These are phyloP conservation scores for Sporisorium scitamineum DNA, from an alignment of 1,284 basidiomycete genomes.

Conservation along the genomic window DNA sequence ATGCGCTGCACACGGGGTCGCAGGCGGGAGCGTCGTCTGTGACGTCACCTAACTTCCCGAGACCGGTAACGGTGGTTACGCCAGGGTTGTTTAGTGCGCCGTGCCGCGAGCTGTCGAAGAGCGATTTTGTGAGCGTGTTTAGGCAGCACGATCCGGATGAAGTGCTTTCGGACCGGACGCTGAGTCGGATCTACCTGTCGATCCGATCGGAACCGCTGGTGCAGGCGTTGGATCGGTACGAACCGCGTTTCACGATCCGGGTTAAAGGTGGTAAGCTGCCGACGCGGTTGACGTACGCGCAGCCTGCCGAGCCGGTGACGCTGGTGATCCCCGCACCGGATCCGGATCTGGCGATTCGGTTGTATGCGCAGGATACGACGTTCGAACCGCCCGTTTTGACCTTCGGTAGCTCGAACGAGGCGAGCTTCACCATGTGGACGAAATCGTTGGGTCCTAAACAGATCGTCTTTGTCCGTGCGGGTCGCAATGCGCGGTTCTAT, in stretches of 20 bases:
- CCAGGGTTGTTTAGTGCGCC: conserved; percentile 54
- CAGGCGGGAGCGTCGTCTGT: conserved; percentile 12
- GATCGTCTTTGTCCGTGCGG: conserved; percentile 61
- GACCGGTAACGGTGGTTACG: conserved; percentile 28
- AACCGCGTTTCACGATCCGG: conserved; percentile 46
- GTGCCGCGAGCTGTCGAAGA: conserved; percentile 33
- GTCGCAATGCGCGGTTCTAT: conserved; percentile 58
- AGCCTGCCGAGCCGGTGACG: conserved; percentile 57
- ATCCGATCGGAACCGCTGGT: conserved; percentile 56
- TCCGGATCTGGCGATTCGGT: conserved; percentile 58
- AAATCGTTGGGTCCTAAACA: conserved; percentile 54
- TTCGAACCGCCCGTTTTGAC: conserved; percentile 65
- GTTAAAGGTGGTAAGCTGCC: conserved; percentile 51
- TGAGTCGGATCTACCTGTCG: conserved; percentile 59
- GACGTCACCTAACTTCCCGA: conserved; percentile 30
- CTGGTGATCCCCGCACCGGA: conserved; percentile 60
- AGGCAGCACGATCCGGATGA: conserved; percentile 50
- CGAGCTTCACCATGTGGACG: conserved; percentile 61
- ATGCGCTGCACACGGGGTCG: conserved; percentile 57
- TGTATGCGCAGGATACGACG: conserved; percentile 59
- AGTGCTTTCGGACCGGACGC: conserved; percentile 61
- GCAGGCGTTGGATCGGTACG: conserved; percentile 47
- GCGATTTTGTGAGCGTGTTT: conserved; percentile 55
- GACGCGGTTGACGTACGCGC: conserved; percentile 53
- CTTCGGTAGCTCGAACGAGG: conserved; percentile 44